Conservation (phyloP, 176 grass and related monocot genomes). For the Pontederia paniculata region DNA sequence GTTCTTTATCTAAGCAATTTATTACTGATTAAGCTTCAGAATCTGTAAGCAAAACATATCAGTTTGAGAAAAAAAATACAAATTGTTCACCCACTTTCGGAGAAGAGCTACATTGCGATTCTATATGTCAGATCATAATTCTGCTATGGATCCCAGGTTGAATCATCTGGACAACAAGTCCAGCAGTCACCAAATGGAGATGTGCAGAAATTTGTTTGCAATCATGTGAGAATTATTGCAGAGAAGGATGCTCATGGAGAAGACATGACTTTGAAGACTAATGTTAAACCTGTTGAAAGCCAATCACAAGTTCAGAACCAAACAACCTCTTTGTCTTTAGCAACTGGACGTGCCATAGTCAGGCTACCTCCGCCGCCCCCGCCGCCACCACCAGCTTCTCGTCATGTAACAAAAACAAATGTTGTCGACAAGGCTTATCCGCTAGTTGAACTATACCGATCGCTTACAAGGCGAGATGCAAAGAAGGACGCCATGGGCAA, state of each 20-base stretch:
- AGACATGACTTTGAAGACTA: not conserved
- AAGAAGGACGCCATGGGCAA: conserved; percentile 30
- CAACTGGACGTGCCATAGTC: not conserved
- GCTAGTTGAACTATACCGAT: conserved; percentile 65
- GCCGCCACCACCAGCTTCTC: conserved; percentile 21
- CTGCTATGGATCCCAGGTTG: too few relatives aligned
- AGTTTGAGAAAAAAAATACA: too few relatives aligned
- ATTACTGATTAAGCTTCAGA: too few relatives aligned
- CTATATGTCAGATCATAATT: too few relatives aligned
- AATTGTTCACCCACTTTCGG: too few relatives aligned
- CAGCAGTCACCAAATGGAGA: too few relatives aligned
- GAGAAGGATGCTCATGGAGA: not conserved
- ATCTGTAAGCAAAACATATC: too few relatives aligned
- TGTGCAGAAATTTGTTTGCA: too few relatives aligned
- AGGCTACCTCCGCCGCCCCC: conserved; percentile 27
- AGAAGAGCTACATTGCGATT: too few relatives aligned
- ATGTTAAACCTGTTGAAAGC: not conserved
- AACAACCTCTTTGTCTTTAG: not conserved
- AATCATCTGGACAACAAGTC: too few relatives aligned
- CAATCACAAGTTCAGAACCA: not conserved
- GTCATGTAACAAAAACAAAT: conserved; percentile 19
- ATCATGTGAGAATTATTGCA: too few relatives aligned
- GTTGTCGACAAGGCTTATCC: conserved; percentile 53
- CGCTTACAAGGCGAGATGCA: conserved; percentile 47
- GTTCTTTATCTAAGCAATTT: too few relatives aligned